Base-by-base conservation (phyloP, 139 green algal species). In the Coelastrella sp. region DNA sequence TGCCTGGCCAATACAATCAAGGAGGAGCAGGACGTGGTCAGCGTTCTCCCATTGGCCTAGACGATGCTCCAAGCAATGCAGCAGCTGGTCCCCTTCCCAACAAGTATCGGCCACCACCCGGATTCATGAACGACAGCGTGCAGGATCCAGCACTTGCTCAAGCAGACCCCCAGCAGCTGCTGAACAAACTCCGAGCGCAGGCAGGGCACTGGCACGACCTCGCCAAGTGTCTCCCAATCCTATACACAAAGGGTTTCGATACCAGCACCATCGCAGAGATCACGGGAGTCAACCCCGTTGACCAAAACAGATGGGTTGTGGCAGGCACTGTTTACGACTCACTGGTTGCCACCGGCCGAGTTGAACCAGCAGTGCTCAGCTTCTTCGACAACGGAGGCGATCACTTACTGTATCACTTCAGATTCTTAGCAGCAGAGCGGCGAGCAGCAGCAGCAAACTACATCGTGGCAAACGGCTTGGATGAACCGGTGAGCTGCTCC, bases 71-170 rank as follows among this genome's bases (percentile, higher is more conserved):
- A 17, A 59, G 82, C 20, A 76, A 25, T 24, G 14, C 70, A 49
- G 66, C 49, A 68, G 84, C 49, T n/a, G 49, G 35, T 49, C 49
- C 78, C 5, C 35, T 63, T 25, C 66, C 66, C 27, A 81, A 88
- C 68, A 88, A 81, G 68, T 88, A 88, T 90, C 87, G 95, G 1
- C 96, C 96, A 7, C 96, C 96, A 4, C 92, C 96, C 5, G 96
- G 96, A 25, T 98, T 98, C 92, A 97, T 98, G 96, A 93, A 97
- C 35, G 88, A 86, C 4, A 49, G 8, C n/a, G 58, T 56, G n/a
- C 65, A 74, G 68, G 88, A 88, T 74, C 56, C 79, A 57, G 80
- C 66, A 15, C 8, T 75, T 0, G 57, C 20, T 8, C 15, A 56
- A 25, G 76, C 85, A 57, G 35, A 88, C 8, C 82, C 90, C 0